Conservation (phyloP, 2,329 filamentous ascomycete genomes). For the Metarhizium sp. region DNA sequence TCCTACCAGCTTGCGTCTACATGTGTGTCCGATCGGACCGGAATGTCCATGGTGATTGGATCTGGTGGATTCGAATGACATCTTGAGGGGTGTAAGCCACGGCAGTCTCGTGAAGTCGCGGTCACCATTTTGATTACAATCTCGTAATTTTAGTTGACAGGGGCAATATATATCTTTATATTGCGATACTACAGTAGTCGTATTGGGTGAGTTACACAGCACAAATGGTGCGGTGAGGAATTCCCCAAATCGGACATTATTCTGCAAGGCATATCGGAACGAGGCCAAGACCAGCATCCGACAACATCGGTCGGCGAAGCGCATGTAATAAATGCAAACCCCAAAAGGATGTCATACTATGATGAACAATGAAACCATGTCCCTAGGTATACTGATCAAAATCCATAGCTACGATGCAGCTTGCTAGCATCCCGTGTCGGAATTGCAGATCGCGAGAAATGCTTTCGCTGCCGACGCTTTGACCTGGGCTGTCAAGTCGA, state of each 20-base stretch:
- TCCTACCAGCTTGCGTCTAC: too few relatives aligned
- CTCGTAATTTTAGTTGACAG: too few relatives aligned
- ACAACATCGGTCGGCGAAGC: not conserved
- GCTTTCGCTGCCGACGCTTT: too few relatives aligned
- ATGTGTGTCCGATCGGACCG: too few relatives aligned
- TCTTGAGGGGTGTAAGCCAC: too few relatives aligned
- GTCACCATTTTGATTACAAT: too few relatives aligned
- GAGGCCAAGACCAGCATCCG: not conserved
- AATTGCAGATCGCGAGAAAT: not conserved
- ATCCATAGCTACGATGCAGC: not conserved
- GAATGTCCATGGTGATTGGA: too few relatives aligned
- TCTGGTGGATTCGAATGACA: too few relatives aligned
- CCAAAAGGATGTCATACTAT: not conserved
- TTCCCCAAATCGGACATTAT: not conserved
- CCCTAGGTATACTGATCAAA: not conserved
- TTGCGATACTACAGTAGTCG: too few relatives aligned
- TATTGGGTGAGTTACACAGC: not conserved
- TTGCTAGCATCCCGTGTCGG: not conserved
- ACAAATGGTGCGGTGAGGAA: not conserved
- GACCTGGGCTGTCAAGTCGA: not conserved
- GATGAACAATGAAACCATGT: not conserved
- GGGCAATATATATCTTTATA: too few relatives aligned
- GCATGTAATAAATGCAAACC: not conserved
- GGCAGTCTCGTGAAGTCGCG: too few relatives aligned
- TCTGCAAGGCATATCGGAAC: not conserved